phyloP scores from a whole-genome alignment of 495 filamentous ascomycete genomes.

The Hypoxylon trugodes region DNA sequence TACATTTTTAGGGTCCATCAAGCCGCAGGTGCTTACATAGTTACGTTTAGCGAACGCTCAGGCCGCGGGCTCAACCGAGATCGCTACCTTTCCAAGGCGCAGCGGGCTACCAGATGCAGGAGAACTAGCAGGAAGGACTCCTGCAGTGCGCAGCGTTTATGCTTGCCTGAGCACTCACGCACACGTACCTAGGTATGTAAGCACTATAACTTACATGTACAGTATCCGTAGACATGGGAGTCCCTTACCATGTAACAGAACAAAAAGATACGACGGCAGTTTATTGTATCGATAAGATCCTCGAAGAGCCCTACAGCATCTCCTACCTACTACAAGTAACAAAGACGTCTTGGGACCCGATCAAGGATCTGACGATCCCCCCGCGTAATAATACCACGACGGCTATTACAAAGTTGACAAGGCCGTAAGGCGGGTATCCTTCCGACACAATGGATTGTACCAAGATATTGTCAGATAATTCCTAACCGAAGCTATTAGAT shows the following conservation, averaged over 20 bases:
- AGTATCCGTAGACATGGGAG: too few relatives aligned
- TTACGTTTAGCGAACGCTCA: conserved; percentile 9
- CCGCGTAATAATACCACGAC: conserved; percentile 28
- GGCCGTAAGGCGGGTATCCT: conserved; percentile 3
- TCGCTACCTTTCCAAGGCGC: conserved; percentile 18
- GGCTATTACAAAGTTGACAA: conserved; percentile 23
- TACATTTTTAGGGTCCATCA: neutral
- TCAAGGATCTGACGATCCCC: conserved; percentile 31
- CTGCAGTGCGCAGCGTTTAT: conserved; percentile 22
- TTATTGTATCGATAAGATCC: conserved; percentile 30
- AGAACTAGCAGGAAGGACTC: conserved; percentile 7
- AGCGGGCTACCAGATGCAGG: conserved; percentile 10
- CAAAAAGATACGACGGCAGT: neutral
- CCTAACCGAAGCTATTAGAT: neutral
- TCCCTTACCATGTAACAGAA: neutral
- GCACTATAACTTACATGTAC: too few relatives aligned
- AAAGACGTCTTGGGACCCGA: conserved; percentile 17
- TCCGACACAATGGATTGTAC: neutral
- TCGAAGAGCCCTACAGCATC: too few relatives aligned
- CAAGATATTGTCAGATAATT: neutral
- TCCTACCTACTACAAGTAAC: too few relatives aligned
- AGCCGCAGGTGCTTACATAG: too few relatives aligned
- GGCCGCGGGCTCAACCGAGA: conserved; percentile 26
- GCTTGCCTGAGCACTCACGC: neutral
- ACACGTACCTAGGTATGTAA: conserved; percentile 14